Evolutionary conservation across 805 yeast genomes (phyloP), one percentile per base, ranked within the genome.

Genomic region (Saturnispora kantuleensis): DNA sequence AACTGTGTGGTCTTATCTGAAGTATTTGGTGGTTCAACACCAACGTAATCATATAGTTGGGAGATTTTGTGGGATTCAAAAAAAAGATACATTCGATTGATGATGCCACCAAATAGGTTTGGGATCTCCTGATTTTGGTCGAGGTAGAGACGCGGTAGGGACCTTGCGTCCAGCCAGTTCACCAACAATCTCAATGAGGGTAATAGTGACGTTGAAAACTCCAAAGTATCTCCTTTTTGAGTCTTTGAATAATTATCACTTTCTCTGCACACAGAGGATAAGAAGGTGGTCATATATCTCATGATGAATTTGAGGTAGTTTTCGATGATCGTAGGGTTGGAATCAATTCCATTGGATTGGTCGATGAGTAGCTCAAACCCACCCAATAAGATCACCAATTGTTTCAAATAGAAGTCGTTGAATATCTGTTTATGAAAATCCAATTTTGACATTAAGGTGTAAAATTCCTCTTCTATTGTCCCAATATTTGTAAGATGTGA

Each of bases 121-220:
- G 47, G 41, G 12, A 41, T 39, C 10, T 28, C 35, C 15, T 34
- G 30, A 10, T 56, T 53, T 35, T 57, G 55, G 29, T 53, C 29
- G 57, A 66, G 16, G 65, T 53, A 39, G 10, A 52, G 55, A 15
- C 58, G 46, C 26, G 71, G 73, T 33, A 64, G 51, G 47, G 69
- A 70, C 45, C 76, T 68, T 37, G 72, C 71, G 49, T 70, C 74
- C 21, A 80, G 54, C 85, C 85, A 81, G 45, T 74, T 71, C 18
- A 75, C 64, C 36, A 74, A 56, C 9, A 81, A 60, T 52, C 89
- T 66, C 0, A 76, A 38, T 39, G 62, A 57, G 41, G 66, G 76
- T 51, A 63, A 59, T 18, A 63, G 50, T 9, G 55, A 39, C 38
- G 58, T 50, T 30, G 60, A 52, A 28, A 58, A 50, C 7, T 47